Evolutionary conservation across 2,329 filamentous ascomycete genomes (phyloP).

Genomic region (Botrytis paeoniae): DNA sequence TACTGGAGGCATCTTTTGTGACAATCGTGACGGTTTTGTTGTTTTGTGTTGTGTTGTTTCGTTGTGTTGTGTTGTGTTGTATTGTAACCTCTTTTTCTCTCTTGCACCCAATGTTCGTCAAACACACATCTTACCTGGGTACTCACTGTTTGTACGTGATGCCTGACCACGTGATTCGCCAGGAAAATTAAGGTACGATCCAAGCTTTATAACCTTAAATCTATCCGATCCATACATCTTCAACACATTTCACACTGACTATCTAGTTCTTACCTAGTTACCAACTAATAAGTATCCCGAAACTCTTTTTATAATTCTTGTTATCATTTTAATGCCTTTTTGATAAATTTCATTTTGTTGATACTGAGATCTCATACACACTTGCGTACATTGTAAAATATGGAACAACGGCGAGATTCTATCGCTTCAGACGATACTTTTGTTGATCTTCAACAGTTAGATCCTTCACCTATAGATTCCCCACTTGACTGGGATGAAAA

Average conservation of each 20-base stretch:
- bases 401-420: constrained; percentile 34
- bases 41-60: background rate
- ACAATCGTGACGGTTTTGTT: background rate
- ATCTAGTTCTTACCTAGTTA: background rate
- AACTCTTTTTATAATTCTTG: background rate
- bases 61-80: background rate
- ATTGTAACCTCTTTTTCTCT: background rate
- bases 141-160: background rate
- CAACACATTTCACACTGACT: constrained; percentile 18
- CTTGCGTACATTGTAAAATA: background rate
- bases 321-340: background rate
- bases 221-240: constrained; percentile 24
- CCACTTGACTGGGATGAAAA: constrained; percentile 46
- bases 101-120: background rate
- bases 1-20: constrained; percentile 54
- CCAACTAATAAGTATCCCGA: background rate
- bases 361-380: background rate
- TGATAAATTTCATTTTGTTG: background rate
- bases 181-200: constrained; percentile 30
- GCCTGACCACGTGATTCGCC: background rate
- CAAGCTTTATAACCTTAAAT: constrained; percentile 26
- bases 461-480: constrained; percentile 74
- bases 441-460: constrained; percentile 70
- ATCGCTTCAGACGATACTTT: constrained; percentile 53
- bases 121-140: background rate